These are phyloP conservation scores for Prunus mira DNA, from an alignment of 306 rosid species.

Conservation along the genomic window DNA sequence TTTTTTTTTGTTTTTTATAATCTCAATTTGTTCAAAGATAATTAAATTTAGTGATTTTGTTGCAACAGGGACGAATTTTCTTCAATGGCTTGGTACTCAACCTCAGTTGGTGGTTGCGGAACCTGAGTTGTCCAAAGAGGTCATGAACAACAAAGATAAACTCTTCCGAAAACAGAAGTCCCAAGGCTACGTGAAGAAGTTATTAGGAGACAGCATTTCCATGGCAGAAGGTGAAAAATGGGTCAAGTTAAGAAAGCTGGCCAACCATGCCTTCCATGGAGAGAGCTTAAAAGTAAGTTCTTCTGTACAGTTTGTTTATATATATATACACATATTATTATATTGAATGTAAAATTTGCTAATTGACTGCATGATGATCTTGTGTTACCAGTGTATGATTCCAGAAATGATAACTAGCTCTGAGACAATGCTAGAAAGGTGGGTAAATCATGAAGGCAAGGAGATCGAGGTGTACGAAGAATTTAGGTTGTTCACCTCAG, in stretches of 20 bases:
- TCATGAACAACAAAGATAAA: neutral
- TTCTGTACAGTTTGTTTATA: neutral
- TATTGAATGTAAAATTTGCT: neutral
- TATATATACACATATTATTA: too few relatives aligned
- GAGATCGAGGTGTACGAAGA: constrained; percentile 7
- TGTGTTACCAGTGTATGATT: neutral
- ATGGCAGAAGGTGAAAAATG: constrained; percentile 19
- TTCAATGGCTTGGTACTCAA: neutral
- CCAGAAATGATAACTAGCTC: neutral
- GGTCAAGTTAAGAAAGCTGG: constrained; percentile 12
- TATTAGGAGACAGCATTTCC: neutral
- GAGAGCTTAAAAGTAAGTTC: constrained; percentile 22
- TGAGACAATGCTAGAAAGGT: constrained; percentile 3
- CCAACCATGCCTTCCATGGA: neutral
- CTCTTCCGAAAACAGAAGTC: neutral
- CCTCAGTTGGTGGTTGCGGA: neutral
- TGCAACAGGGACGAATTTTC: neutral
- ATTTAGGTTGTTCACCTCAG: constrained; percentile 7
- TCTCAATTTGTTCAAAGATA: neutral
- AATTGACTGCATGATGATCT: neutral
- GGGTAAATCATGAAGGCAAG: neutral
- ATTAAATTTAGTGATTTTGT: neutral
- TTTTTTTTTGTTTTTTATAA: too few relatives aligned
- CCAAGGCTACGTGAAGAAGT: neutral
- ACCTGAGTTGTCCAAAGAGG: neutral